Conservation (phyloP, 306 rosid genomes). For the Benincasa hispida region DNA sequence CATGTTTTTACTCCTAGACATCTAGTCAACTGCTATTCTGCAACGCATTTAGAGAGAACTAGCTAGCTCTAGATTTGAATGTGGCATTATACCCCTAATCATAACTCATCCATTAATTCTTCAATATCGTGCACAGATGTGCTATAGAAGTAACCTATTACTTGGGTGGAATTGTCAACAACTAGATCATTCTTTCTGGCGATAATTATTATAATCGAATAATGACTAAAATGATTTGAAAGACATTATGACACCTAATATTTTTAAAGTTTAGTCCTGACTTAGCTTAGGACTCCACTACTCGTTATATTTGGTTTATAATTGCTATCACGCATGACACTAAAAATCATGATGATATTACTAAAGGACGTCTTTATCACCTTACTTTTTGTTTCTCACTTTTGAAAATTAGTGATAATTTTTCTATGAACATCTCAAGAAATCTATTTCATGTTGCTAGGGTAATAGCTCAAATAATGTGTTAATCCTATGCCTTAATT, state of each 20-base stretch:
- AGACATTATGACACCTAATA: not conserved
- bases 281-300: not conserved
- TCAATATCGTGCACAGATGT: not conserved
- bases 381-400: no score
- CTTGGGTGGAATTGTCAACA: not conserved
- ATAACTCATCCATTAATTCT: not conserved
- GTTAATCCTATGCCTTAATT: no score
- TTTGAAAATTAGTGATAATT: no score
- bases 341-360: not conserved
- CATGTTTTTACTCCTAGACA: no score
- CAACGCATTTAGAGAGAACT: not conserved
- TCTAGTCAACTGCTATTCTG: not conserved
- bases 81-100: not conserved
- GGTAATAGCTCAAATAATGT: no score
- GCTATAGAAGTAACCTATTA: not conserved
- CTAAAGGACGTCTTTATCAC: no score
- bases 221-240: not conserved
- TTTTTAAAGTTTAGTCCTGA: not conserved
- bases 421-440: no score
- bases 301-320: not conserved
- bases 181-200: not conserved
- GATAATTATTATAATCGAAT: not conserved
- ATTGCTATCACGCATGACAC: not conserved
- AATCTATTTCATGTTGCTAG: not conserved
- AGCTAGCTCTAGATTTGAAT: no score